A percentile compares a stretch with the other conserved stretches of the same genome.
phyloP scores from a whole-genome alignment of 2,329 filamentous ascomycete species.

The Periglandula ipomoeae region DNA sequence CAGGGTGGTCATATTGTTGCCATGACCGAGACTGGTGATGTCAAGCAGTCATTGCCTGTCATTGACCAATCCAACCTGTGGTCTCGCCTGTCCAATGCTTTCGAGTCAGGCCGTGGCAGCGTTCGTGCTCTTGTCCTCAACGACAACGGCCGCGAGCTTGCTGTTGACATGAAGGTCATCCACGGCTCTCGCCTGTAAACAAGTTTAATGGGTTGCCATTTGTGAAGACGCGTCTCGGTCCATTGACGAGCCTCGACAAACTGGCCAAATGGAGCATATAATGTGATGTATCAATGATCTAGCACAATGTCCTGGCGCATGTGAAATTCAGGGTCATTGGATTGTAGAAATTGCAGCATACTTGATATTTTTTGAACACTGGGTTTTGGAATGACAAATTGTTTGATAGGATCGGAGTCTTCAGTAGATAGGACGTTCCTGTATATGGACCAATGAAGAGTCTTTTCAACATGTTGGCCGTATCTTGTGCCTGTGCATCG shows the following conservation, averaged over 20 bases:
- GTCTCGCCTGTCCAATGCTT: constrained; percentile 70
- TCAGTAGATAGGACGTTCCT: constrained; percentile 33
- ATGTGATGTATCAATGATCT: background rate
- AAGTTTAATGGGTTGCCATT: background rate
- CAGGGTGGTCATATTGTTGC: constrained; percentile 79
- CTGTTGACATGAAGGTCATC: constrained; percentile 98
- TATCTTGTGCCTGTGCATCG: background rate
- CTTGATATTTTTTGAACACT: constrained; percentile 2
- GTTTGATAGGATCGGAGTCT: constrained; percentile 26
- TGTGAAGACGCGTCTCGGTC: constrained; percentile 2
- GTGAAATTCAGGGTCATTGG: constrained; percentile 17
- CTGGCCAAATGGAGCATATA: background rate
- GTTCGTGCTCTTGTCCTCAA: constrained; percentile 93
- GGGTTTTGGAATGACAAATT: constrained; percentile 19
- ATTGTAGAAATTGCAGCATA: constrained; percentile 16
- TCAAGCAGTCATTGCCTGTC: constrained; percentile 91
- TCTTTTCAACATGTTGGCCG: constrained; percentile 13
- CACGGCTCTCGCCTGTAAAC: constrained; percentile 63
- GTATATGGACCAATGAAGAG: constrained; percentile 31
- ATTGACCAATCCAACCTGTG: constrained; percentile 91
- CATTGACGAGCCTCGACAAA: constrained; percentile 9
- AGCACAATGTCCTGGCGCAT: constrained; percentile 12
- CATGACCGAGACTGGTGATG: constrained; percentile 98
- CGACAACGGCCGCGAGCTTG: constrained; percentile 87
- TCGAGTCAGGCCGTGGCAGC: constrained; percentile 84